phyloP scores from a whole-genome alignment of 495 filamentous ascomycete genomes.

The Neurospora sublineolata region DNA sequence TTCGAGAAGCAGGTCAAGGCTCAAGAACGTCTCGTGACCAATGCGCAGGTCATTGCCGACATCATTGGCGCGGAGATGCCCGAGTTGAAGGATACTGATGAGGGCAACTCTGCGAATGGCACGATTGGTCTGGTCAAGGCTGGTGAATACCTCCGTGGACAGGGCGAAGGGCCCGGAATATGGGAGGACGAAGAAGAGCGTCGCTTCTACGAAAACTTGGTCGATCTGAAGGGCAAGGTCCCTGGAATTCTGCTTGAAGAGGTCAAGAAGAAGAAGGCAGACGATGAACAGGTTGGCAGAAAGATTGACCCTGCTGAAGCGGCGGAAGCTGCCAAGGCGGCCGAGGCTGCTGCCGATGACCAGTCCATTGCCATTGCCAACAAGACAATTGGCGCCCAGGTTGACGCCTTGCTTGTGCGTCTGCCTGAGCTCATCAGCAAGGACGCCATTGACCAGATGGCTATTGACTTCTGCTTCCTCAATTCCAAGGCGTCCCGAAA shows the following conservation, averaged over 20 bases:
- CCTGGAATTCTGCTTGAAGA: constrained; percentile 89
- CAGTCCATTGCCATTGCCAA: constrained; percentile 90
- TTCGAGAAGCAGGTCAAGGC: constrained; percentile 88
- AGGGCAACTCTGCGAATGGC: constrained; percentile 51
- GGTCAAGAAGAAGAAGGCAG: constrained; percentile 86
- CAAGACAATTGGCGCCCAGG: constrained; percentile 94
- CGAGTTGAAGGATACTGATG: constrained; percentile 71
- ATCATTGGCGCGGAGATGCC: constrained; percentile 90
- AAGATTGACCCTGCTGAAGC: constrained; percentile 36
- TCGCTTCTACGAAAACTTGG: constrained; percentile 92
- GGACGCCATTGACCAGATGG: constrained; percentile 81
- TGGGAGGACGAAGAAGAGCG: constrained; percentile 99
- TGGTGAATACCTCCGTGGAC: constrained; percentile 81
- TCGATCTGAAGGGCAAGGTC: constrained; percentile 91
- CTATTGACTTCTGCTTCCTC: constrained; percentile 93
- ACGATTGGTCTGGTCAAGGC: constrained; percentile 89
- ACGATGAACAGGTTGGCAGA: constrained; percentile 56
- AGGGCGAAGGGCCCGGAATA: constrained; percentile 87
- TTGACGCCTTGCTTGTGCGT: constrained; percentile 79
- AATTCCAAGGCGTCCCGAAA: constrained; percentile 98
- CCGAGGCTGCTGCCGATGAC: constrained; percentile 53
- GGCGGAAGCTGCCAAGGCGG: constrained; percentile 39
- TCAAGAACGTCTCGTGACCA: constrained; percentile 80
- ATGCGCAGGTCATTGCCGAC: constrained; percentile 86
- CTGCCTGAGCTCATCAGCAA: constrained; percentile 84